Conservation (phyloP, 768 basidiomycete genomes). For the Cystofilobasidium ferigula region DNA sequence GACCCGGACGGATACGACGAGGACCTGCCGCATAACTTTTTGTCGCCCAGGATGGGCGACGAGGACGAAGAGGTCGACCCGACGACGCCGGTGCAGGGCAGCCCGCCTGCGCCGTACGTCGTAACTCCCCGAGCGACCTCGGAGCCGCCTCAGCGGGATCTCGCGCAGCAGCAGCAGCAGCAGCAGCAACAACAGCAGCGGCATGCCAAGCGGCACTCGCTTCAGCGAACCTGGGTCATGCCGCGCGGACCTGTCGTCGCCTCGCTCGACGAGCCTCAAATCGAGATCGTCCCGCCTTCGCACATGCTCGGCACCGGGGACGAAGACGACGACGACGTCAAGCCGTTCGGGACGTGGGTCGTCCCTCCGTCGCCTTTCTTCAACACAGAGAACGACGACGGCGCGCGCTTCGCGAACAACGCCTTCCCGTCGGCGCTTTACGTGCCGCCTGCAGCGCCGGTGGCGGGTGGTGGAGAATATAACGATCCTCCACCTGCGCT, state of each 20-base stretch:
- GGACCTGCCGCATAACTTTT: slow-evolving; percentile 6
- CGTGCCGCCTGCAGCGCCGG: neutral
- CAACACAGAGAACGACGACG: neutral
- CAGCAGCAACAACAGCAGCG: neutral
- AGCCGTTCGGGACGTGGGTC: slow-evolving; percentile 25
- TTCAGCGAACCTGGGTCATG: slow-evolving; percentile 16
- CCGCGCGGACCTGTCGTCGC: slow-evolving; percentile 13
- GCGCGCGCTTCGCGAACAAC: neutral
- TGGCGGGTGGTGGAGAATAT: neutral
- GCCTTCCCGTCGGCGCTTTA: slow-evolving; percentile 2
- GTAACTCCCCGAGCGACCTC: neutral
- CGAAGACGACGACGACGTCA: slow-evolving; percentile 7
- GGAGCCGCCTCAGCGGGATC: neutral
- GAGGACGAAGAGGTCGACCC: slow-evolving; percentile 11
- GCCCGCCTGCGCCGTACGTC: neutral
- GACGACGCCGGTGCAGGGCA: slow-evolving; percentile 3
- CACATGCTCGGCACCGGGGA: neutral
- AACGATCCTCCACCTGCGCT: slow-evolving; percentile 20
- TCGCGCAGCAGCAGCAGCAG: neutral
- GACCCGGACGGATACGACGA: slow-evolving; percentile 7
- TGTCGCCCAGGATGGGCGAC: neutral
- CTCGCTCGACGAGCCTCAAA: slow-evolving; percentile 2
- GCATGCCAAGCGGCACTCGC: slow-evolving; percentile 6
- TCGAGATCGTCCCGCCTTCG: neutral
- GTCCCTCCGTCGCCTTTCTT: slow-evolving; percentile 18